Conservation (phyloP, 495 filamentous ascomycete genomes). For the Neurospora africana region DNA sequence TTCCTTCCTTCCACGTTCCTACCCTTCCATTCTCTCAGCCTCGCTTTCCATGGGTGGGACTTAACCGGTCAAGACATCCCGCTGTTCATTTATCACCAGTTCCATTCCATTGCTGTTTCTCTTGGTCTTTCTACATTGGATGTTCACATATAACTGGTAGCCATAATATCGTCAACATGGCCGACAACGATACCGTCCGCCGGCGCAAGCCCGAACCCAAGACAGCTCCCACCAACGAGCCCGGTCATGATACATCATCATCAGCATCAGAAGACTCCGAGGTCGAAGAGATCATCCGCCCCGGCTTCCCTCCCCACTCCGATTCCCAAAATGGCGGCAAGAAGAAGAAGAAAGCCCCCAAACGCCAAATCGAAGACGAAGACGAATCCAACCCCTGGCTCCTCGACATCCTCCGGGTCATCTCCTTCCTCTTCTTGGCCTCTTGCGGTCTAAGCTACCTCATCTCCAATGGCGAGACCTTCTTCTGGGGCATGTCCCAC, state of each 20-base stretch:
- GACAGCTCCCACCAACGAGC: background rate
- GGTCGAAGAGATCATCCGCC: background rate
- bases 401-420: conserved; percentile 65
- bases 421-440: conserved; percentile 58
- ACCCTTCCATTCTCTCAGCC: conserved; percentile 5
- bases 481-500: conserved; percentile 44
- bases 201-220: conserved; percentile 20
- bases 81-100: conserved; percentile 13
- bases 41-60: background rate
- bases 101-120: background rate
- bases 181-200: conserved; percentile 16
- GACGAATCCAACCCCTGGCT: conserved; percentile 33
- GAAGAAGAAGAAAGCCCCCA: conserved; percentile 9
- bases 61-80: conserved; percentile 8
- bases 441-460: conserved; percentile 69
- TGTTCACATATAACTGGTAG: background rate
- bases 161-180: conserved; percentile 9
- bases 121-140: background rate
- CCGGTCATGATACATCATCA: background rate
- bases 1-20: background rate
- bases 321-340: conserved; percentile 4
- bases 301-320: background rate
- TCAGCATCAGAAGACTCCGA: background rate
- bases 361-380: conserved; percentile 23
- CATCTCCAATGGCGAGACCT: conserved; percentile 56